Evolutionary conservation across 2,329 filamentous ascomycete species (phyloP).

Genomic region (Lachnellula hyalina): DNA sequence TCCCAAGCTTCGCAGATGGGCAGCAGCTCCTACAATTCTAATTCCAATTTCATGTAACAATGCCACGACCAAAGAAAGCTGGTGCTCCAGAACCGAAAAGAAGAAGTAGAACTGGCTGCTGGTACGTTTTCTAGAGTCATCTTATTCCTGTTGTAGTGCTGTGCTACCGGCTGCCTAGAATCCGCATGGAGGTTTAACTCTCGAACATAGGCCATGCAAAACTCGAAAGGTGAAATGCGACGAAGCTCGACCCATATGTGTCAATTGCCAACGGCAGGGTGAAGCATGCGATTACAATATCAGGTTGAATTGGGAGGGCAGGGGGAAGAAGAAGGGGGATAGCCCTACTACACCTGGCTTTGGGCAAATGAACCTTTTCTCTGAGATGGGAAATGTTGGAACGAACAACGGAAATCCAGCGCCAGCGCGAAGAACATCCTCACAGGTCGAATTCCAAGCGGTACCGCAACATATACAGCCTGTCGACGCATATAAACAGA

Average conservation of each 20-base stretch:
- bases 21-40: not conserved
- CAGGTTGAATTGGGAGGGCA: conserved; percentile 73
- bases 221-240: conserved; percentile 75
- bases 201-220: conserved; percentile 64
- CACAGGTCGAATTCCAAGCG: not conserved
- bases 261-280: conserved; percentile 66
- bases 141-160: not conserved
- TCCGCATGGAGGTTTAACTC: not conserved
- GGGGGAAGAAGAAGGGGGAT: conserved; percentile 53
- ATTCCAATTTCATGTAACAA: conserved; percentile 26
- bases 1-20: not conserved
- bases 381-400: conserved; percentile 4
- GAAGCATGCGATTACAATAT: conserved; percentile 78
- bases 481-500: not conserved
- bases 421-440: not conserved
- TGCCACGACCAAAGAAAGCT: conserved; percentile 63
- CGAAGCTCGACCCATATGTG: conserved; percentile 68
- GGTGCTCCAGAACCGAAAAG: conserved; percentile 60
- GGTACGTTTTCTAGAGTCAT: conserved; percentile 39
- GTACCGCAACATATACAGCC: not conserved
- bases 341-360: conserved; percentile 9
- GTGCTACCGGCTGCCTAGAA: not conserved
- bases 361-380: conserved; percentile 14
- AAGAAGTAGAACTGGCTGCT: conserved; percentile 63
- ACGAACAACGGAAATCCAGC: not conserved